Conservation (phyloP, 1,284 basidiomycete species). For the Malassezia restricta region DNA sequence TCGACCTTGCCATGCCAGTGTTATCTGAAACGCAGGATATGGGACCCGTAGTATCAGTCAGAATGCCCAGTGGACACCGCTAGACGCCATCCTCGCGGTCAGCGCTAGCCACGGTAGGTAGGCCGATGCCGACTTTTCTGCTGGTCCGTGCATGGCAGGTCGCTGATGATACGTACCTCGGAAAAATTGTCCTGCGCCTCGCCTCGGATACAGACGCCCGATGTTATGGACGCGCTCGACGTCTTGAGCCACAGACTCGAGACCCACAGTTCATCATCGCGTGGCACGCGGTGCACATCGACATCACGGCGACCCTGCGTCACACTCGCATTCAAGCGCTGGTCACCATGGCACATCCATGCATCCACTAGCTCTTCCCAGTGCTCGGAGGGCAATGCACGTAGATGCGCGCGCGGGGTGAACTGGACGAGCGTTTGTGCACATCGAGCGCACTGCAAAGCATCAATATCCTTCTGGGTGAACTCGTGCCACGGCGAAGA, state of each 20-base stretch:
- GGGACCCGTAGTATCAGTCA: conserved; percentile 19
- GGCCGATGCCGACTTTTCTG: conserved; percentile 12
- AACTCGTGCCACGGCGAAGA: background rate
- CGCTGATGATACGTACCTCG: conserved; percentile 10
- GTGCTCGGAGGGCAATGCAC: conserved; percentile 80
- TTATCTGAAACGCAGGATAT: conserved; percentile 4
- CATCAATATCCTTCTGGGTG: background rate
- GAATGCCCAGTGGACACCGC: conserved; percentile 4
- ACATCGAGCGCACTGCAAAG: conserved; percentile 4
- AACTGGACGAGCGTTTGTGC: background rate
- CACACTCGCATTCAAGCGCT: conserved; percentile 47
- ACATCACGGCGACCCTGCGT: conserved; percentile 6
- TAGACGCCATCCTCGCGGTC: background rate
- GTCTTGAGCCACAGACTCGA: conserved; percentile 4
- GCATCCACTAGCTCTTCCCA: conserved; percentile 94
- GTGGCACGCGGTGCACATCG: background rate
- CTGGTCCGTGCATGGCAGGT: conserved; percentile 3
- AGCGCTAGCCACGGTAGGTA: conserved; percentile 4
- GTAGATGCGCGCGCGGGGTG: conserved; percentile 49
- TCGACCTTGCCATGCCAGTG: background rate
- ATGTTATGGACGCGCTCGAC: background rate
- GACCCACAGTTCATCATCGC: conserved; percentile 6
- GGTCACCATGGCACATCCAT: conserved; percentile 95
- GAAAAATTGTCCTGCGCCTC: background rate
- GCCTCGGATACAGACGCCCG: background rate